phyloP scores from a whole-genome alignment of 805 yeast genomes.

The Maudiozyma saulgeensis region DNA sequence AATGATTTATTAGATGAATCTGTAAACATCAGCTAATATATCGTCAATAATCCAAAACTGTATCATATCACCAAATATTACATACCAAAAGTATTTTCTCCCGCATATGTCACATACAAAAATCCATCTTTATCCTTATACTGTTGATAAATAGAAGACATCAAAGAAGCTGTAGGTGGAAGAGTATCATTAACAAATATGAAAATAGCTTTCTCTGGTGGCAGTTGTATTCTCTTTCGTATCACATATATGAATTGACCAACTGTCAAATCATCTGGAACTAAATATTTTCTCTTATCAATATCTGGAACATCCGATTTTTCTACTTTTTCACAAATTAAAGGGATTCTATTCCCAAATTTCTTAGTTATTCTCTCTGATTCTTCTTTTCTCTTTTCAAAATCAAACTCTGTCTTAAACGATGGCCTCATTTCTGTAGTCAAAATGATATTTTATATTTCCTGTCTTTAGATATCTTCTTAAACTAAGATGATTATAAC shows the following conservation, averaged over 20 bases:
- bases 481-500: too few relatives aligned
- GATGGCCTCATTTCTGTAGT: constrained; percentile 22
- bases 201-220: constrained; percentile 95
- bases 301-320: constrained; percentile 92
- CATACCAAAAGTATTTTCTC: constrained; percentile 90
- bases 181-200: constrained; percentile 92
- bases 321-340: constrained; percentile 92
- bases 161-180: constrained; percentile 96
- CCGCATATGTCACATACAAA: constrained; percentile 88
- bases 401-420: constrained; percentile 64
- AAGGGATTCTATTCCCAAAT: constrained; percentile 89
- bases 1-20: too few relatives aligned
- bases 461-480: too few relatives aligned
- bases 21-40: too few relatives aligned
- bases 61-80: background rate
- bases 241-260: constrained; percentile 98
- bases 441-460: too few relatives aligned
- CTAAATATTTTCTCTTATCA: constrained; percentile 93
- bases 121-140: constrained; percentile 98
- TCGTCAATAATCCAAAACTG: too few relatives aligned
- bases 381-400: constrained; percentile 92
- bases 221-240: constrained; percentile 88
- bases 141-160: constrained; percentile 90
- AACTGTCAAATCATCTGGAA: constrained; percentile 90
- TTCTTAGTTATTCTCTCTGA: constrained; percentile 82